phyloP scores from a whole-genome alignment of 495 filamentous ascomycete species.

The Penicillium parvum region DNA sequence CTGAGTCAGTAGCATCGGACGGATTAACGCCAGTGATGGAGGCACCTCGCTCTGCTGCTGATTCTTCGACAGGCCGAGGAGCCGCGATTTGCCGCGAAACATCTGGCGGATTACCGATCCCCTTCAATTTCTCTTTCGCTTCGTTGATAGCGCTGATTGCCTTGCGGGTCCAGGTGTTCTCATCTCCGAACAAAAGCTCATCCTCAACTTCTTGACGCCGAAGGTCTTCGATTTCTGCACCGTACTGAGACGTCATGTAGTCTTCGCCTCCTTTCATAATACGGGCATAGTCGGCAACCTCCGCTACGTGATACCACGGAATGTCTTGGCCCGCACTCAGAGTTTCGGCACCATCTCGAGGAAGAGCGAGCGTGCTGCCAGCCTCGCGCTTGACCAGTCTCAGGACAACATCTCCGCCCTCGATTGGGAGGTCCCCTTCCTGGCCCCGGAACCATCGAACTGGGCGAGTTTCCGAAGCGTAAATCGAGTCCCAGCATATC shows the following conservation, averaged over 20 bases:
- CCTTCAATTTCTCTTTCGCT: constrained; percentile 65
- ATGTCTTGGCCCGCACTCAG: constrained; percentile 65
- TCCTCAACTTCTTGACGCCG: constrained; percentile 77
- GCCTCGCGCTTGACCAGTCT: constrained; percentile 74
- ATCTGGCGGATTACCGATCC: constrained; percentile 67
- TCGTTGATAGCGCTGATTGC: constrained; percentile 67
- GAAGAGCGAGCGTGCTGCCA: constrained; percentile 79
- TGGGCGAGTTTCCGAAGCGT: constrained; percentile 80
- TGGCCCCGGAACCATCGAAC: constrained; percentile 91
- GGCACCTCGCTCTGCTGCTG: constrained; percentile 27
- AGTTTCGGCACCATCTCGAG: constrained; percentile 73
- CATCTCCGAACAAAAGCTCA: constrained; percentile 89
- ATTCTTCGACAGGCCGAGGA: constrained; percentile 41
- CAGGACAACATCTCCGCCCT: constrained; percentile 85
- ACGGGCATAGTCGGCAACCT: constrained; percentile 89
- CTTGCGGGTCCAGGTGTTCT: constrained; percentile 84
- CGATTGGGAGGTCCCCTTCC: constrained; percentile 70
- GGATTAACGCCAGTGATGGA: background rate
- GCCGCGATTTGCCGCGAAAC: constrained; percentile 47
- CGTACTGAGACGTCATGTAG: constrained; percentile 78
- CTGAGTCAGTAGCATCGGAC: constrained; percentile 34
- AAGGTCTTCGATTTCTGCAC: constrained; percentile 70
- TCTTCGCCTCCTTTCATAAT: constrained; percentile 91
- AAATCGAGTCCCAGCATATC: constrained; percentile 89
- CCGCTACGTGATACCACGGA: constrained; percentile 91